Evolutionary conservation across 2,329 filamentous ascomycete species (phyloP), one percentile per base, ranked within the genome.

Genomic region (Fusarium brevicatenulatum): DNA sequence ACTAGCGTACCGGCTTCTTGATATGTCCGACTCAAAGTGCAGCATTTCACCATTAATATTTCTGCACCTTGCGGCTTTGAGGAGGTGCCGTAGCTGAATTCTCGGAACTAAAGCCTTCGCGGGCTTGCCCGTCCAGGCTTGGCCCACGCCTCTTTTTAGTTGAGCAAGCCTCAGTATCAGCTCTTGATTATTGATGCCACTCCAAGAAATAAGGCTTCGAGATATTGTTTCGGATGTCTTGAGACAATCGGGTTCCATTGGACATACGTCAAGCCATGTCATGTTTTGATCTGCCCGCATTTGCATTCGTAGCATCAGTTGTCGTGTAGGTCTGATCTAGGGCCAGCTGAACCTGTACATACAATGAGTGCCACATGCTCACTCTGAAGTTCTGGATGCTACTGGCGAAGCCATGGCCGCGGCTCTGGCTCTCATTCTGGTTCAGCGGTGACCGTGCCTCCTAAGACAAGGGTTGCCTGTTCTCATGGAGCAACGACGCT

Each of bases 291-390:
- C 54, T 54, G 63, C 42, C 23, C 30, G 42, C 40, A 36, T 49
- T 37, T 50, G 23, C 32, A 50, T 58, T 50, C 44, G 55, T 50
- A 57, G 28, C 44, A 67, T 42, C 39, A 46, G 54, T 67, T 47
- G 53, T n/a, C 56, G 28, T 50, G 55, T 37, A 56, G 47, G 47
- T 39, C 60, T 47, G 23, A 34, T 67, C 65, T 56, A 59, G 52
- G 65, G 62, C 65, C 54, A 75, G 70, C 73, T 77, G 70, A 77
- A 71, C 55, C 49, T 72, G 44, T 46, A 46, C 39, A 34, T 46
- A 46, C 39, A 34, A 34, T 50, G 43, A 34, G 23, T 50, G 43
- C 58, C 36, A 54, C 49, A 69, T 64, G 46, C 18, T 42, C 42
- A 53, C 18, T 50, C 28, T 44, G 19, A 28, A 47, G 32, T 34